Evolutionary conservation across 2,329 filamentous ascomycete genomes (phyloP).

Genomic region (Aspergillus clavatus): DNA sequence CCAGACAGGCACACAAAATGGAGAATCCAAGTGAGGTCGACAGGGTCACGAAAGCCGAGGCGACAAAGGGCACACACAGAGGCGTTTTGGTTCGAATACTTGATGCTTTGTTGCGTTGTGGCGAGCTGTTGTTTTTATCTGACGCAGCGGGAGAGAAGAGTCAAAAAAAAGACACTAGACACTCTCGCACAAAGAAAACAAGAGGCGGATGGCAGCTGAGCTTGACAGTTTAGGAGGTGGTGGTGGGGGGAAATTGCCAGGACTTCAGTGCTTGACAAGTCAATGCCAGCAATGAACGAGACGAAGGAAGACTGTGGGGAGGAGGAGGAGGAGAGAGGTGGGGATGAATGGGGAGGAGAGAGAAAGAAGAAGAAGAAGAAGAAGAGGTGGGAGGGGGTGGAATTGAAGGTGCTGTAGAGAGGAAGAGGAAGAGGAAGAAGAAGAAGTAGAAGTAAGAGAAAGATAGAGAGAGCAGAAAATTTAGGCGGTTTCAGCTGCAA

Average conservation of each 20-base stretch:
- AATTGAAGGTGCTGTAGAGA: too few relatives aligned
- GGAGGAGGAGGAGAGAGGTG: constrained; percentile 22
- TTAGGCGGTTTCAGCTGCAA: constrained; percentile 1
- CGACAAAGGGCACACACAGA: background rate
- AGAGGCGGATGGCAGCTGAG: constrained; percentile 11
- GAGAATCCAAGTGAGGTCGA: too few relatives aligned
- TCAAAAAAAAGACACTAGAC: constrained; percentile 8
- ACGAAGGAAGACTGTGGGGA: constrained; percentile 27
- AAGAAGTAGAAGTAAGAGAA: constrained; percentile 12
- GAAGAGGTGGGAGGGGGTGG: constrained; percentile 18
- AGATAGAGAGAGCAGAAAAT: constrained; percentile 1
- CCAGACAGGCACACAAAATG: too few relatives aligned
- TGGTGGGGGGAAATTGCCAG: constrained; percentile 22
- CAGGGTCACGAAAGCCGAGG: background rate
- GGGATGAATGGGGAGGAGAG: constrained; percentile 19
- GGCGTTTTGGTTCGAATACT: background rate
- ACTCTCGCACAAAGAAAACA: constrained; percentile 19
- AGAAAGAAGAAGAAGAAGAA: constrained; percentile 18
- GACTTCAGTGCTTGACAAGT: constrained; percentile 46
- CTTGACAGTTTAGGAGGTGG: constrained; percentile 11
- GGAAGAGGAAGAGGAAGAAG: constrained; percentile 19
- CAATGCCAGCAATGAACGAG: constrained; percentile 44
- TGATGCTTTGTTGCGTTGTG: constrained; percentile 9
- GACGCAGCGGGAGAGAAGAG: constrained; percentile 8
- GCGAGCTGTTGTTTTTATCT: constrained; percentile 16